Conservation (phyloP, 1,139 yeast genomes). For the Sugiyamaella novakii region DNA sequence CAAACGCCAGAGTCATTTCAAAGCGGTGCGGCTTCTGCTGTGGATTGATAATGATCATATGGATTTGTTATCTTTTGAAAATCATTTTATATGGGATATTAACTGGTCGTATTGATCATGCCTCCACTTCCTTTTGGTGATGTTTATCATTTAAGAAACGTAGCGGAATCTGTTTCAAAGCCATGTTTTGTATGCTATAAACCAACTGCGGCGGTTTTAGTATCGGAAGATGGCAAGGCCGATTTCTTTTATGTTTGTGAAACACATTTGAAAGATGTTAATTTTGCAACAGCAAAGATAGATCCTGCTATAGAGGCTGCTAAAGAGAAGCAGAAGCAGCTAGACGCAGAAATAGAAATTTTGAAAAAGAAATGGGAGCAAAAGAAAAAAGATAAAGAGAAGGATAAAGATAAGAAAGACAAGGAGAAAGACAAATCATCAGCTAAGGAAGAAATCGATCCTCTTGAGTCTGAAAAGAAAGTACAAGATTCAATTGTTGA, state of each 20-base stretch:
- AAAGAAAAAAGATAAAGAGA: conserved; percentile 30
- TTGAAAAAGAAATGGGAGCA: conserved; percentile 41
- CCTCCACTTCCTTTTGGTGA: conserved; percentile 48
- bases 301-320: conserved; percentile 53
- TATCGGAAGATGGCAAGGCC: conserved; percentile 49
- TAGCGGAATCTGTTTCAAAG: conserved; percentile 56
- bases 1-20: no score
- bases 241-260: conserved; percentile 75
- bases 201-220: conserved; percentile 63
- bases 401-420: conserved; percentile 28
- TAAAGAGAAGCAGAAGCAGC: conserved; percentile 43
- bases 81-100: no score
- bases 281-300: conserved; percentile 60
- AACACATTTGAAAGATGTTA: conserved; percentile 60
- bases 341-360: conserved; percentile 49
- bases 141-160: conserved; percentile 56
- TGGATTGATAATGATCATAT: no score
- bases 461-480: conserved; percentile 30
- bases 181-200: conserved; percentile 70
- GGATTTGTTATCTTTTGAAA: no score
- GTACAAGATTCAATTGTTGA: conserved; percentile 35
- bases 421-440: conserved; percentile 32
- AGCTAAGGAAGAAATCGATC: conserved; percentile 28
- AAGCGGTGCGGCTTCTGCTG: no score
- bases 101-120: no score